phyloP scores from a whole-genome alignment of 2,329 filamentous ascomycete genomes.

The Chalara sp. region DNA sequence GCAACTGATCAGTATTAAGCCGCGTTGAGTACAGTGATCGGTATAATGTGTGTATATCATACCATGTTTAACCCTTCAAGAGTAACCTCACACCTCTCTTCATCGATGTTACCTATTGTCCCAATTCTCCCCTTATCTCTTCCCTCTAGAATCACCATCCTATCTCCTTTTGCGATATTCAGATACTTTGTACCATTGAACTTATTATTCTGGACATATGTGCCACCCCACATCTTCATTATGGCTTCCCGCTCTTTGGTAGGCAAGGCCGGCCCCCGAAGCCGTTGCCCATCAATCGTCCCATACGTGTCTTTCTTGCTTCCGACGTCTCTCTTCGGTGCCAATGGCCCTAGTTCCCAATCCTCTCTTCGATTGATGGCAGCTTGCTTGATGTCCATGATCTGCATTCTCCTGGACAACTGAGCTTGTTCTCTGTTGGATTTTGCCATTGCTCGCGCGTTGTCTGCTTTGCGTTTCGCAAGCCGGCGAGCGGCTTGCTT shows the following conservation, averaged over 20 bases:
- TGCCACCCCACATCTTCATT: constrained; percentile 27
- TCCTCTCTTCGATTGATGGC: constrained; percentile 61
- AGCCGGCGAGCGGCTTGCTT: constrained; percentile 50
- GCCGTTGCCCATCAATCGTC: constrained; percentile 34
- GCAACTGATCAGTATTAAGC: constrained; percentile 4
- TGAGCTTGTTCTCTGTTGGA: constrained; percentile 12
- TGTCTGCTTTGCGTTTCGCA: constrained; percentile 28
- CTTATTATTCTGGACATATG: background rate
- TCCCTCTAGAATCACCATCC: constrained; percentile 76
- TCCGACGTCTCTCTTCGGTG: constrained; percentile 69
- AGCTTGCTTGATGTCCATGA: constrained; percentile 36
- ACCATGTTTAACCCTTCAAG: constrained; percentile 61
- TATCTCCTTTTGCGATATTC: constrained; percentile 62
- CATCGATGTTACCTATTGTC: constrained; percentile 51
- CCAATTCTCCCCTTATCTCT: constrained; percentile 80
- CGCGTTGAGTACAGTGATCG: background rate
- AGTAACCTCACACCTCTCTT: constrained; percentile 48
- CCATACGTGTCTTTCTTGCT: constrained; percentile 51
- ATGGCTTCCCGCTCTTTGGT: constrained; percentile 15
- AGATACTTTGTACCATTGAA: constrained; percentile 36
- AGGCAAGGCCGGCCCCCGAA: constrained; percentile 23
- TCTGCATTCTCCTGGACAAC: constrained; percentile 22
- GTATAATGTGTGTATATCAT: constrained; percentile 22
- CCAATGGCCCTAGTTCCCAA: constrained; percentile 71
- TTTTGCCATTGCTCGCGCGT: constrained; percentile 19